Conservation (phyloP, 1,284 basidiomycete species). For the Spongispora temasekensis region DNA sequence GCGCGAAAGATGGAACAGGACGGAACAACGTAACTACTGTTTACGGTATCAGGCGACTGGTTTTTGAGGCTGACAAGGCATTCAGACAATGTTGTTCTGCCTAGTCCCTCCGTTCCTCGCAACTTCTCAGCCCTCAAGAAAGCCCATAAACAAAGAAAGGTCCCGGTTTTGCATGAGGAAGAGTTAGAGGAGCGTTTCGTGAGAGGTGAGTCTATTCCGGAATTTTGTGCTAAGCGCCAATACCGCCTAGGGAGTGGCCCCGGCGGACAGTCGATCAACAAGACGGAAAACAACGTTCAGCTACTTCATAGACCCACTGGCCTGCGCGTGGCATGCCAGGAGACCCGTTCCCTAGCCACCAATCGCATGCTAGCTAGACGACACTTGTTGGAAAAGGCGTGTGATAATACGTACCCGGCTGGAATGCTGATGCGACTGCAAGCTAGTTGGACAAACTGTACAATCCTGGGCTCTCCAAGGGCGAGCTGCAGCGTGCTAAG, state of each 20-base stretch:
- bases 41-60: slow-evolving; percentile 13
- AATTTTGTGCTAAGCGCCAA: slow-evolving; percentile 7
- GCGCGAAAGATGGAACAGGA: slow-evolving; percentile 43
- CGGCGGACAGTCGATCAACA: slow-evolving; percentile 85
- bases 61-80: slow-evolving; percentile 37
- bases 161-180: slow-evolving; percentile 69
- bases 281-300: slow-evolving; percentile 83
- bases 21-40: slow-evolving; percentile 35
- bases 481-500: slow-evolving; percentile 63
- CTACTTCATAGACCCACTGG: slow-evolving; percentile 78
- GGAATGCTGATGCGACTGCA: slow-evolving; percentile 19
- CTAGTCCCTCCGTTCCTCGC: slow-evolving; percentile 32
- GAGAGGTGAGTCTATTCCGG: slow-evolving; percentile 53
- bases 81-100: slow-evolving; percentile 46
- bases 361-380: slow-evolving; percentile 74
- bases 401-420: slow-evolving; percentile 31
- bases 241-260: slow-evolving; percentile 68
- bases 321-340: slow-evolving; percentile 74
- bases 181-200: slow-evolving; percentile 80
- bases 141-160: slow-evolving; percentile 56
- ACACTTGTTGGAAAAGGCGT: slow-evolving; percentile 68
- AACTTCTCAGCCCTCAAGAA: slow-evolving; percentile 71
- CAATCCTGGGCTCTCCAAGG: slow-evolving; percentile 77
- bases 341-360: slow-evolving; percentile 70
- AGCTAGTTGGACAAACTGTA: slow-evolving; percentile 63